Evolutionary conservation across 208 protist genomes (phyloP), one percentile per base, ranked within the genome.

Genomic region (Willaertia magna): DNA sequence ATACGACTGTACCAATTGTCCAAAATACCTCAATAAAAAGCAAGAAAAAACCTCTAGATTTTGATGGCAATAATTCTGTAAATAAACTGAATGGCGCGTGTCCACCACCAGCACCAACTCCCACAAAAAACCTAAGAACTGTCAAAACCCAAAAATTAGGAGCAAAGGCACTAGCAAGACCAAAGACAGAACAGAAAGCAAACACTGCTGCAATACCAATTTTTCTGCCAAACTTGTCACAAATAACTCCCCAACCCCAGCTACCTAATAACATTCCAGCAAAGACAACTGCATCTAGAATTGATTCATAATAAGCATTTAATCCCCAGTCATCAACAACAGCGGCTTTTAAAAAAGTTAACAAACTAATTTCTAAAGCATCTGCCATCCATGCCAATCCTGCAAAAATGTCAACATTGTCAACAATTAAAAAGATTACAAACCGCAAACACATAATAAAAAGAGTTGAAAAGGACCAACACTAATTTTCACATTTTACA

Each of bases 201-300:
- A 51, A 81, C n/a, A 47, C 26, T n/a, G 76, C 2, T 18, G 34
- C 44, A 81, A 81, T 40, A 51, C 76, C 82, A 1, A 85, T 40
- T 26, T 61, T 85, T 46, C 82, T 12, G 18, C 82, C 82, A 61
- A 61, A 78, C 11, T 26, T 46, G 39, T 85, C 82, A 51, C 43
- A 39, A 46, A 85, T 43, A n/a, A 34, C 34, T 61, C 82, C 82
- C 42, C 42, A 85, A 49, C 55, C 34, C 4, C 11, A 40, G n/a
- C 47, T 9, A 78, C 82, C 82, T 51, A 85, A 43, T 18, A 85
- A 79, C 82, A 85, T 85, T 16, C 82, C 82, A 34, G 22, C 79
- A 84, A 84, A 84, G 1, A 84, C 42, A 48, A 84, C 39, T 6
- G 20, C 55, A 61, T 26, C 39, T 18, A 84, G 20, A 9, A 40